Percentiles rank a stretch among this genome's conserved stretches.
These are phyloP conservation scores for Hymenoscyphus infarciens DNA, from an alignment of 2,329 filamentous ascomycete species.

Conservation along the genomic window DNA sequence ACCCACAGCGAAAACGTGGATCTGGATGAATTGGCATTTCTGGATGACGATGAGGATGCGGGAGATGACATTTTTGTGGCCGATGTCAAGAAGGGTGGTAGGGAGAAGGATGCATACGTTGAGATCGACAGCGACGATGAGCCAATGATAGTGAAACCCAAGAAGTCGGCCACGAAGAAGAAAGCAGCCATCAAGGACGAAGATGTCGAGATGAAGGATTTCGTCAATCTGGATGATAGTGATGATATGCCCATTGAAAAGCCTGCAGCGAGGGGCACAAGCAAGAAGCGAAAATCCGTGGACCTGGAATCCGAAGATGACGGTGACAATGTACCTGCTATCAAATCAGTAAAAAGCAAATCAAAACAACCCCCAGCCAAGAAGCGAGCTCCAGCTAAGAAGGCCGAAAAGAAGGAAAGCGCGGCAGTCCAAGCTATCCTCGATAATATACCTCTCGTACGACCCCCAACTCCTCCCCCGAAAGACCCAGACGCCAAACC, in stretches of 20 bases:
- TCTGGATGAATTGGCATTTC: constrained; percentile 54
- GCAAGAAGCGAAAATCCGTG: constrained; percentile 58
- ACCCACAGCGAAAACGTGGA: constrained; percentile 33
- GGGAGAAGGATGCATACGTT: constrained; percentile 69
- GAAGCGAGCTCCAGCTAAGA: constrained; percentile 46
- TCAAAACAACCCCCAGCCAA: constrained; percentile 34
- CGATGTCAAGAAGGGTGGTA: constrained; percentile 62
- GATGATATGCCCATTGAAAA: constrained; percentile 40
- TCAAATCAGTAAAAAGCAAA: constrained; percentile 45
- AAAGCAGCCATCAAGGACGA: constrained; percentile 42
- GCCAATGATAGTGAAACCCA: constrained; percentile 53
- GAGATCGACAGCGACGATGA: constrained; percentile 69
- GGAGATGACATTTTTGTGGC: constrained; percentile 84
- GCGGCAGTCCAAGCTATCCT: constrained; percentile 78
- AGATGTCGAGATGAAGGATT: constrained; percentile 43
- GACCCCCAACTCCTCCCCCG: constrained; percentile 78
- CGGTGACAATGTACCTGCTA: constrained; percentile 55
- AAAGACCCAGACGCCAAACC: constrained; percentile 63
- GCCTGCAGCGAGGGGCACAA: constrained; percentile 21
- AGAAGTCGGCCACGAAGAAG: constrained; percentile 39
- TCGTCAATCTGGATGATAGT: constrained; percentile 37
- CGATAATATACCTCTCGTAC: constrained; percentile 78
- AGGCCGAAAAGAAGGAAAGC: constrained; percentile 63
- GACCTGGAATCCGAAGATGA: constrained; percentile 54
- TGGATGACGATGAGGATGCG: constrained; percentile 66